These are phyloP conservation scores for Paracorniculantispora psalliotae DNA, from an alignment of 2,329 filamentous ascomycete genomes.

Conservation along the genomic window DNA sequence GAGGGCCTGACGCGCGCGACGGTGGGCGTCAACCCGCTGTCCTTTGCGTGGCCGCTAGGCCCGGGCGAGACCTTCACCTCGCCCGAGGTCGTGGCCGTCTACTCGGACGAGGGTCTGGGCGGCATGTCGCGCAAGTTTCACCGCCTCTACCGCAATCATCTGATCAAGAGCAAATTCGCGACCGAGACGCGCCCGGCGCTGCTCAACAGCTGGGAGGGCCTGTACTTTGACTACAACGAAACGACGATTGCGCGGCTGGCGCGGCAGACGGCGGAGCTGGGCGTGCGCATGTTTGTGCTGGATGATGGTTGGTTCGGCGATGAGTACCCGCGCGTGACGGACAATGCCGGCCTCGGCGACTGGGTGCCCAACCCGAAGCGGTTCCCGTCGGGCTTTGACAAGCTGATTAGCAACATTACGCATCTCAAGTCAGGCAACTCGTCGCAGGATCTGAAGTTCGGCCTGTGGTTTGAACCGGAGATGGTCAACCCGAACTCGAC, in stretches of 20 bases:
- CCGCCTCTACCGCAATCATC: conserved; percentile 55
- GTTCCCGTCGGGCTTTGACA: conserved; percentile 52
- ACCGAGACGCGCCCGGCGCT: conserved; percentile 48
- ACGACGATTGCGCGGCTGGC: conserved; percentile 52
- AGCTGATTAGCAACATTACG: conserved; percentile 48
- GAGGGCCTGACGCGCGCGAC: conserved; percentile 57
- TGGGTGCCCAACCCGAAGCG: conserved; percentile 55
- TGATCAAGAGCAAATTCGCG: conserved; percentile 53
- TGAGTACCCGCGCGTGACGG: conserved; percentile 54
- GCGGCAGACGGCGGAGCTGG: conserved; percentile 51
- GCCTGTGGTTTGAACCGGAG: conserved; percentile 64
- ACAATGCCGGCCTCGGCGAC: conserved; percentile 56
- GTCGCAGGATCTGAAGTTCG: conserved; percentile 49
- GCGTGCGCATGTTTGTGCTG: conserved; percentile 58
- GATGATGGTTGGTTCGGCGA: conserved; percentile 65
- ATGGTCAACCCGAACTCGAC: conserved; percentile 62
- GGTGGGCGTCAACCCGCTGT: conserved; percentile 55
- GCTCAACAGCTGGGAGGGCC: conserved; percentile 63
- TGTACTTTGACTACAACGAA: conserved; percentile 54
- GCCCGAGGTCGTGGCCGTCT: conserved; percentile 59
- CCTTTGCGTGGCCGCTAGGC: conserved; percentile 53
- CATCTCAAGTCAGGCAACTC: conserved; percentile 43
- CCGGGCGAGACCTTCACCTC: conserved; percentile 54
- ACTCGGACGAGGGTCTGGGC: conserved; percentile 53
- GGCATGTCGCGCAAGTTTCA: conserved; percentile 60